A percentile compares a stretch with the other conserved stretches of the same genome.
Conservation (phyloP, 176 grass and related monocot species). For the Tillandsia fasciculata region DNA sequence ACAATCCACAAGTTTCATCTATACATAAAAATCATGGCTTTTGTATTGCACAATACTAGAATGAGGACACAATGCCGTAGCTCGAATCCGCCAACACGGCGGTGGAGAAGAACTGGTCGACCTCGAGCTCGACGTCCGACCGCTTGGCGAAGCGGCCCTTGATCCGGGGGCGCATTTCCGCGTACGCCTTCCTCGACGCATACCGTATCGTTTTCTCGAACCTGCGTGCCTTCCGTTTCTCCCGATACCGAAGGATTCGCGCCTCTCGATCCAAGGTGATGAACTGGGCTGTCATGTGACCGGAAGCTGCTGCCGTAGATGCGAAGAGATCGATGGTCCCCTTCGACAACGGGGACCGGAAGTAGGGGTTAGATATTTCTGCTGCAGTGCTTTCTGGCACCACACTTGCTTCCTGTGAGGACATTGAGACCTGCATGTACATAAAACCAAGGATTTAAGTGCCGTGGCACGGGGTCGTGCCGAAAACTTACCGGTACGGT, state of each 20-base stretch:
- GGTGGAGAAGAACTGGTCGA: slow-evolving; percentile 36
- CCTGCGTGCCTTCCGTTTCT: slow-evolving; percentile 31
- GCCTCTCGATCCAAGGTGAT: slow-evolving; percentile 27
- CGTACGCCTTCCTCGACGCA: slow-evolving; percentile 46
- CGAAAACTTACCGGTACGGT: too few species aligned
- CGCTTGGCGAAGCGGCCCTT: slow-evolving; percentile 40
- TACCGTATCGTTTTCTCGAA: slow-evolving; percentile 43
- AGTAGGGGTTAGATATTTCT: slow-evolving; percentile 22
- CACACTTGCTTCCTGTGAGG: slow-evolving; percentile 30
- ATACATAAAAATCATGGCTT: neutral
- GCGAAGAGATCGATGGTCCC: slow-evolving; percentile 33
- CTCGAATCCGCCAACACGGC: slow-evolving; percentile 19
- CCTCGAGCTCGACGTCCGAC: slow-evolving; percentile 22
- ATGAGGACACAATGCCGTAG: slow-evolving; percentile 30
- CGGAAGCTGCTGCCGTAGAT: neutral
- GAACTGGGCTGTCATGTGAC: slow-evolving; percentile 27
- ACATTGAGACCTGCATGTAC: slow-evolving; percentile 23
- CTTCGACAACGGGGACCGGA: slow-evolving; percentile 13
- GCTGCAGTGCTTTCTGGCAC: slow-evolving; percentile 16
- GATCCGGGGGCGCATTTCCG: slow-evolving; percentile 35
- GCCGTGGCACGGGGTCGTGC: too few species aligned
- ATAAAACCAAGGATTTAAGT: too few species aligned
- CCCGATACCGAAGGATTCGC: slow-evolving; percentile 29
- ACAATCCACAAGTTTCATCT: neutral
- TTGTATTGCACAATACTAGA: slow-evolving; percentile 7